phyloP scores from a whole-genome alignment of 2,329 filamentous ascomycete species.

The Nemania sp. region DNA sequence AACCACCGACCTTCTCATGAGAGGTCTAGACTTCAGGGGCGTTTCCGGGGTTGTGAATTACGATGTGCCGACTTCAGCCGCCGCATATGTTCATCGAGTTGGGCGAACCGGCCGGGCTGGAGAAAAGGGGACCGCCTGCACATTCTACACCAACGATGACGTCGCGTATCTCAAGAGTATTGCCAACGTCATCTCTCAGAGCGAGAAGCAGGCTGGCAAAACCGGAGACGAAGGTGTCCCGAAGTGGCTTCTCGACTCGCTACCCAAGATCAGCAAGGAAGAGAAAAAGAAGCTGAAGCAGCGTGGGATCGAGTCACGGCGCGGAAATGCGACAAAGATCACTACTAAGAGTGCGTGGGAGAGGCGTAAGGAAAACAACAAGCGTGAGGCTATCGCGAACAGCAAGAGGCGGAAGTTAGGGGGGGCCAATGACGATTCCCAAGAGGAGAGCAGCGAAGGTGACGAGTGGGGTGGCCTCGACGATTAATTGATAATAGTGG shows the following conservation, averaged over 20 bases:
- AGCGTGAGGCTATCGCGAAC: constrained; percentile 63
- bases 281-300: constrained; percentile 82
- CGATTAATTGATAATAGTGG: constrained; percentile 41
- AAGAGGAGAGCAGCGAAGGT: constrained; percentile 36
- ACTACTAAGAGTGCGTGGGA: constrained; percentile 82
- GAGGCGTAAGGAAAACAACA: constrained; percentile 69
- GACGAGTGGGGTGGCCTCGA: constrained; percentile 56
- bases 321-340: constrained; percentile 65
- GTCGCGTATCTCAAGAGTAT: constrained; percentile 87
- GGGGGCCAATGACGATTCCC: constrained; percentile 38
- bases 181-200: constrained; percentile 86
- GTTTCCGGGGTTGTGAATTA: constrained; percentile 98
- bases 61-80: constrained; percentile 89
- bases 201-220: constrained; percentile 71
- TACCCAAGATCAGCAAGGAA: constrained; percentile 82
- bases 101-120: constrained; percentile 90
- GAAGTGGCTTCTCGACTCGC: constrained; percentile 84
- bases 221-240: constrained; percentile 65
- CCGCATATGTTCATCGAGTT: constrained; percentile 90
- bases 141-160: constrained; percentile 94
- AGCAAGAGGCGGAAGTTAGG: constrained; percentile 60
- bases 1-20: constrained; percentile 89
- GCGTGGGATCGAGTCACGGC: constrained; percentile 72
- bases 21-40: constrained; percentile 92
- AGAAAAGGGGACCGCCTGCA: constrained; percentile 86